A percentile compares a stretch with the other conserved stretches of the same genome.
Conservation (phyloP, 768 basidiomycete species). For the Tulasnella sp. region DNA sequence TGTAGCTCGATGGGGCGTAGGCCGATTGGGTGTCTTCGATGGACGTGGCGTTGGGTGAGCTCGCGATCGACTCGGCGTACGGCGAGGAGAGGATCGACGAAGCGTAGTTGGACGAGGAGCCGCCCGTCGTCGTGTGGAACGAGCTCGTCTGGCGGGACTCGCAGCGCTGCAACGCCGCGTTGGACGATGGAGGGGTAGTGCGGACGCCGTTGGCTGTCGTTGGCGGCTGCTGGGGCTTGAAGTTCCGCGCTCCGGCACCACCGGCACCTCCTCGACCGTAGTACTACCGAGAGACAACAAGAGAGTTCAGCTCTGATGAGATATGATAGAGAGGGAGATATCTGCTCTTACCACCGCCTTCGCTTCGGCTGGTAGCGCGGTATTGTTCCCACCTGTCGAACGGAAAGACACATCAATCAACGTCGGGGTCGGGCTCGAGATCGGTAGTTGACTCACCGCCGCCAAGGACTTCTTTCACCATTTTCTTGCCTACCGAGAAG, state of each 20-base stretch:
- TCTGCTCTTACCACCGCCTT: neutral
- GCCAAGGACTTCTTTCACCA: slow-evolving; percentile 4
- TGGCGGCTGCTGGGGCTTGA: neutral
- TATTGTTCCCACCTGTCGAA: slow-evolving; percentile 1
- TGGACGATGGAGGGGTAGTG: neutral
- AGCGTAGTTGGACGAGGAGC: neutral
- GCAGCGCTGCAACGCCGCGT: neutral
- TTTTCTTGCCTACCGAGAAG: neutral
- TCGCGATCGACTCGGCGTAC: slow-evolving; percentile 1
- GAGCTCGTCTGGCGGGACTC: neutral
- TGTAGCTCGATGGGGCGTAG: neutral
- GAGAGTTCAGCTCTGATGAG: neutral
- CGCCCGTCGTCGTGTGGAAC: neutral
- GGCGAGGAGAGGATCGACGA: neutral
- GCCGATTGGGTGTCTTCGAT: neutral
- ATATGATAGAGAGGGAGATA: neutral
- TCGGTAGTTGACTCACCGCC: neutral
- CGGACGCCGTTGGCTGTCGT: neutral
- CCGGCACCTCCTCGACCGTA: neutral
- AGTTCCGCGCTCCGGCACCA: neutral
- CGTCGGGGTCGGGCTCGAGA: neutral
- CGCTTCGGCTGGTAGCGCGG: neutral
- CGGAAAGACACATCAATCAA: neutral
- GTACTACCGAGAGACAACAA: neutral
- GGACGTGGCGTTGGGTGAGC: neutral